Conservation (phyloP, 768 basidiomycete species). For the Russula sp. region DNA sequence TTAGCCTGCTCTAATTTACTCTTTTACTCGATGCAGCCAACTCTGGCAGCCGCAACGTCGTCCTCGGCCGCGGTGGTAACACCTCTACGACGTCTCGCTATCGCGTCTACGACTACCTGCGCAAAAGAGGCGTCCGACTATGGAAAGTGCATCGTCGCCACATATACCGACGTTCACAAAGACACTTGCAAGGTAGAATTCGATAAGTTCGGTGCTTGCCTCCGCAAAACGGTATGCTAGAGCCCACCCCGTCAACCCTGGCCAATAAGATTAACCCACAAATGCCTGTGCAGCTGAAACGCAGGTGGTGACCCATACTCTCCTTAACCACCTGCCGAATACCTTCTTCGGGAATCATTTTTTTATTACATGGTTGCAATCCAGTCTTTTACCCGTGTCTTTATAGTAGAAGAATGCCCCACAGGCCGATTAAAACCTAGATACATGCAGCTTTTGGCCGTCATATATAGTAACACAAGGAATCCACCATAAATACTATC, state of each 20-base stretch:
- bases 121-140: constrained; percentile 68
- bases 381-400: neutral
- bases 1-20: neutral
- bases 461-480: constrained; percentile 11
- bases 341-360: neutral
- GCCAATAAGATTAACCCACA: neutral
- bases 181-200: constrained; percentile 86
- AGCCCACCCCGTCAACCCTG: neutral
- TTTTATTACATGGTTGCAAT: neutral
- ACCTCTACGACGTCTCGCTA: constrained; percentile 60
- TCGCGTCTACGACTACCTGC: constrained; percentile 68
- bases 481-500: constrained; percentile 9
- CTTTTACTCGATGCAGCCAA: constrained; percentile 18
- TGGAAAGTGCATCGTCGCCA: constrained; percentile 80
- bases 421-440: neutral
- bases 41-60: constrained; percentile 12
- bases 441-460: constrained; percentile 5
- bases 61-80: constrained; percentile 31
- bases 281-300: constrained; percentile 41
- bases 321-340: neutral
- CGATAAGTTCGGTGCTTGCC: constrained; percentile 71
- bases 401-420: neutral
- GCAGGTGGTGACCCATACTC: constrained; percentile 41
- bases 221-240: constrained; percentile 65
- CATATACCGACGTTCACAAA: constrained; percentile 78